Evolutionary conservation across 192 early-diverging fungal species (phyloP).

Genomic region (Rhizophagus clarus): DNA sequence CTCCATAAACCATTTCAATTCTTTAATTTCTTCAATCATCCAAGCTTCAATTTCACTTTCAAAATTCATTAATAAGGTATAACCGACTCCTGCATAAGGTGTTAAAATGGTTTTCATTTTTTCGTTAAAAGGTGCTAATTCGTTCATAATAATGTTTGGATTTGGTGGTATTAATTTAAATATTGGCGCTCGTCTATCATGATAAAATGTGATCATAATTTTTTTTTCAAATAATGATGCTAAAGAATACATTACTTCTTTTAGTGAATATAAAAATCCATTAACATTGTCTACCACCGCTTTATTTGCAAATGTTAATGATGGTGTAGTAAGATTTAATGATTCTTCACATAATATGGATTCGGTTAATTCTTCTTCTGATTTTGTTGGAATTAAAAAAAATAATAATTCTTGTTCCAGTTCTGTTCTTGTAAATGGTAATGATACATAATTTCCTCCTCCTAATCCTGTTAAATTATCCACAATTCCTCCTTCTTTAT

Average conservation of each 20-base stretch:
- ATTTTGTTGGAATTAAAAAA: slow-evolving; percentile 4
- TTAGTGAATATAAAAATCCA: slow-evolving; percentile 15
- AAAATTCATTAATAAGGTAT: slow-evolving; percentile 24
- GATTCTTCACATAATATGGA: not conserved
- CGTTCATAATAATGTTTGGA: not conserved
- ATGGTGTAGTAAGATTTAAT: not conserved
- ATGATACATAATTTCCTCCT: not conserved
- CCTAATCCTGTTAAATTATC: not conserved
- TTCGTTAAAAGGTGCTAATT: slow-evolving; percentile 1
- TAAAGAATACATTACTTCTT: not conserved
- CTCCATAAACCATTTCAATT: slow-evolving; percentile 2
- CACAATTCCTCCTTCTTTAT: not conserved
- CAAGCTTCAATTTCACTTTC: slow-evolving; percentile 3
- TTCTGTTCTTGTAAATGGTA: slow-evolving; percentile 2
- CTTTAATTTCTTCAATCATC: slow-evolving; percentile 4
- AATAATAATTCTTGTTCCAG: slow-evolving; percentile 18
- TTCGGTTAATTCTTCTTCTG: not conserved
- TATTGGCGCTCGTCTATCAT: not conserved
- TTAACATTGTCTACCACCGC: slow-evolving; percentile 18
- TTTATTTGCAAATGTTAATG: slow-evolving; percentile 17
- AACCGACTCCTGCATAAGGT: slow-evolving; percentile 18
- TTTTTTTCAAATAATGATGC: slow-evolving; percentile 12
- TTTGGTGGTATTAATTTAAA: slow-evolving; percentile 18
- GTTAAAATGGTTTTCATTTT: not conserved
- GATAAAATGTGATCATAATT: slow-evolving; percentile 17